These are phyloP conservation scores for Cicer chorassanicum DNA, from an alignment of 306 rosid species.

Conservation along the genomic window DNA sequence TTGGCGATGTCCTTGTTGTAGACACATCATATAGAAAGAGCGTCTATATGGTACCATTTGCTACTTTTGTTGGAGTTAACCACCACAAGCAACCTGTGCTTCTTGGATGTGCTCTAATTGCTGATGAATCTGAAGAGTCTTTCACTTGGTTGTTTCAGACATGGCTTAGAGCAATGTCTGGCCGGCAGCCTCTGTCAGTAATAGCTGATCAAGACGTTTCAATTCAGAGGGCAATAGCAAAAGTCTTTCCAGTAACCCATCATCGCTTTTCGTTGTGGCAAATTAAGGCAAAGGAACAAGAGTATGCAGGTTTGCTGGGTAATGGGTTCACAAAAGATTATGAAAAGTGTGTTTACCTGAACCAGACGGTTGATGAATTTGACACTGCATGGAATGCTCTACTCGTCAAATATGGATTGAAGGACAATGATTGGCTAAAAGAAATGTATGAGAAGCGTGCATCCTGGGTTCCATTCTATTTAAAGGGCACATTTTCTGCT, in stretches of 20 bases:
- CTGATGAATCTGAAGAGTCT: conserved; percentile 87
- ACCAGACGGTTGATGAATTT: conserved; percentile 78
- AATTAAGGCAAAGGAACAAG: conserved; percentile 79
- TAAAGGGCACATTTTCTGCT: conserved; percentile 78
- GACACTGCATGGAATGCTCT: conserved; percentile 75
- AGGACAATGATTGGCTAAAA: conserved; percentile 74
- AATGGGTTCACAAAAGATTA: conserved; percentile 68
- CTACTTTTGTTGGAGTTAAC: conserved; percentile 85
- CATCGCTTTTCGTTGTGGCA: conserved; percentile 94
- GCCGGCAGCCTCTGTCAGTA: conserved; percentile 74
- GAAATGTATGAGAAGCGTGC: conserved; percentile 86
- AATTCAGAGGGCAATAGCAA: conserved; percentile 75
- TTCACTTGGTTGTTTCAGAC: conserved; percentile 92
- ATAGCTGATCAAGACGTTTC: conserved; percentile 89
- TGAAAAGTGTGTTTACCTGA: conserved; percentile 78
- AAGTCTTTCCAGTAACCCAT: conserved; percentile 73
- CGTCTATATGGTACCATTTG: conserved; percentile 80
- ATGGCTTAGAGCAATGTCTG: conserved; percentile 88
- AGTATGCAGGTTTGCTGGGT: conserved; percentile 64
- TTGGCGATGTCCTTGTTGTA: conserved; percentile 79
- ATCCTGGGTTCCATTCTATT: conserved; percentile 84
- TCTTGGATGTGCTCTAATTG: conserved; percentile 91
- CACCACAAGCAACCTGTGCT: conserved; percentile 96
- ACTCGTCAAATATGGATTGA: conserved; percentile 73
- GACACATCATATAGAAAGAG: conserved; percentile 85